Evolutionary conservation across 2,329 filamentous ascomycete genomes (phyloP).

Genomic region (Dothidotthia symphoricarpi): DNA sequence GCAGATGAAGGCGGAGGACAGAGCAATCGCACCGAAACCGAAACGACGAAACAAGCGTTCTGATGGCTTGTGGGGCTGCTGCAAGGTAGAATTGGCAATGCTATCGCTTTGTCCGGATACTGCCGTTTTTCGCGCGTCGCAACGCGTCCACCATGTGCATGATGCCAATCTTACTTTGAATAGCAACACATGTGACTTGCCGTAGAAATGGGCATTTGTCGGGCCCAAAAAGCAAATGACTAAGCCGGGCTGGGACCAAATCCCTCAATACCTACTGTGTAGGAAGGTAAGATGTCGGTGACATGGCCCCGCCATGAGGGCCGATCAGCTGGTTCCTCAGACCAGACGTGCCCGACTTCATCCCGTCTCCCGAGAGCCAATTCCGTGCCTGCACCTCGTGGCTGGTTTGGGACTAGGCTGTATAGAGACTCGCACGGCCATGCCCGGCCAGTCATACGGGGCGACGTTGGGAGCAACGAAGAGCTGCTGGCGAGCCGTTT

Average conservation of each 20-base stretch:
- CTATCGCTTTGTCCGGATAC: slow-evolving; percentile 15
- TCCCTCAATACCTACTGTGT: too few species aligned
- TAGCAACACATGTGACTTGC: background rate
- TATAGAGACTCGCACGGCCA: slow-evolving; percentile 19
- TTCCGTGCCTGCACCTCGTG: slow-evolving; percentile 26
- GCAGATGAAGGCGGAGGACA: slow-evolving; percentile 8
- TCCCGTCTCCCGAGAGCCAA: slow-evolving; percentile 28
- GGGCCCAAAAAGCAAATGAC: too few species aligned
- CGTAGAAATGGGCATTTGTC: too few species aligned
- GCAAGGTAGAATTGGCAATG: slow-evolving; percentile 11
- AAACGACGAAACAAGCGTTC: slow-evolving; percentile 5
- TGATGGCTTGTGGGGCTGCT: slow-evolving; percentile 11
- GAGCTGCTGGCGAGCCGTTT: slow-evolving; percentile 27
- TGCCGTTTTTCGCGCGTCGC: slow-evolving; percentile 12
- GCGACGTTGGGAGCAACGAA: slow-evolving; percentile 23
- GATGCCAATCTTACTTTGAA: slow-evolving; percentile 23
- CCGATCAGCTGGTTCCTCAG: slow-evolving; percentile 25
- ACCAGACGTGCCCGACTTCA: slow-evolving; percentile 18
- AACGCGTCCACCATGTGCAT: slow-evolving; percentile 3
- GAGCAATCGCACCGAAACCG: slow-evolving; percentile 23
- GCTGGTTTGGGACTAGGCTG: slow-evolving; percentile 26
- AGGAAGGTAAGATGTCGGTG: too few species aligned
- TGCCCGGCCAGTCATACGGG: slow-evolving; percentile 23
- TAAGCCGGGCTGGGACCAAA: too few species aligned
- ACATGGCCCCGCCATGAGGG: slow-evolving; percentile 29